Conservation (phyloP, 768 basidiomycete species). For the Omphalotus guepiniiformis region DNA sequence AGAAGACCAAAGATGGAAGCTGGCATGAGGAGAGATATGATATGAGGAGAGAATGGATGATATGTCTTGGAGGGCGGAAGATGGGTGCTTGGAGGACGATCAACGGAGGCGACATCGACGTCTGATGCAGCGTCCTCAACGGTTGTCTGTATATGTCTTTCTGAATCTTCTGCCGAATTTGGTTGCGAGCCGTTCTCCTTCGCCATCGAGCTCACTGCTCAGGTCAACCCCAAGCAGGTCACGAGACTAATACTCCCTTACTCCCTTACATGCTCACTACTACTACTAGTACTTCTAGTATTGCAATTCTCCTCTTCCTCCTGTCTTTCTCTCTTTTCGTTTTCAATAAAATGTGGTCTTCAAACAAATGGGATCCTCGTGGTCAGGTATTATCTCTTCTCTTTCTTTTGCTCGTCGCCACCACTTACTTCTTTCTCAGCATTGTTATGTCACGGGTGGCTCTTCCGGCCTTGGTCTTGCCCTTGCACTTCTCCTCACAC, state of each 20-base stretch:
- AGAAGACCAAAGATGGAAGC: constrained; percentile 85
- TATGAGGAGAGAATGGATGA: constrained; percentile 55
- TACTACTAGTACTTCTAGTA: too few relatives aligned
- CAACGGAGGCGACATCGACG: constrained; percentile 3
- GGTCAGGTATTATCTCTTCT: constrained; percentile 30
- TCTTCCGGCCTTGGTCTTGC: constrained; percentile 77
- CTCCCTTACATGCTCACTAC: too few relatives aligned
- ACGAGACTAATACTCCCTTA: too few relatives aligned
- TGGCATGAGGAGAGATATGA: constrained; percentile 71
- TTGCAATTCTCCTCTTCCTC: too few relatives aligned
- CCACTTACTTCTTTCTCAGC: constrained; percentile 39
- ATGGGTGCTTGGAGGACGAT: constrained; percentile 1
- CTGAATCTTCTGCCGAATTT: background rate
- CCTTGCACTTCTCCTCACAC: constrained; percentile 61
- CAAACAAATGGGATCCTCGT: constrained; percentile 45
- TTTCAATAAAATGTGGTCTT: constrained; percentile 6
- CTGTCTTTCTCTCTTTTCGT: background rate
- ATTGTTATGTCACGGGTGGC: constrained; percentile 84
- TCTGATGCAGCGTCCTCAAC: constrained; percentile 6
- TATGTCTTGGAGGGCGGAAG: constrained; percentile 26
- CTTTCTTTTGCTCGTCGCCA: background rate
- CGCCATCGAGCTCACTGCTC: too few relatives aligned
- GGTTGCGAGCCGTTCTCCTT: background rate
- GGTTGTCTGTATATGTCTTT: constrained; percentile 4
- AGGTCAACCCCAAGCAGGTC: too few relatives aligned